Conservation (phyloP, 208 protist genomes). For the Trypanosoma theileri region DNA sequence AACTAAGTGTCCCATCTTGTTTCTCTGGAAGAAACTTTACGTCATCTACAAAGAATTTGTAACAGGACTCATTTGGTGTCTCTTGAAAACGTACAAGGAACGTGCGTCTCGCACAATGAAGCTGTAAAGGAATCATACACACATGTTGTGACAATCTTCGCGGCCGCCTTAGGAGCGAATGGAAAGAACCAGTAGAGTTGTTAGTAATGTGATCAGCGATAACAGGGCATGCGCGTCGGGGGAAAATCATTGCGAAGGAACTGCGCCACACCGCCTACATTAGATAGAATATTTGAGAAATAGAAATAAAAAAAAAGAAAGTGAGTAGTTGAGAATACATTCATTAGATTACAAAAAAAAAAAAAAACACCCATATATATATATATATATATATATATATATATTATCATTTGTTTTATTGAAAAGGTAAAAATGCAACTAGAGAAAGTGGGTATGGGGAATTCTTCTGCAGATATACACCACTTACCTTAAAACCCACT, state of each 20-base stretch:
- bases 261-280: no score
- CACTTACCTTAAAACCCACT: no score
- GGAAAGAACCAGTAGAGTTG: neutral
- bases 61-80: slow-evolving; percentile 83
- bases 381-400: slow-evolving; percentile 10
- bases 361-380: neutral
- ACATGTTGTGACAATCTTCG: neutral
- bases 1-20: slow-evolving; percentile 54
- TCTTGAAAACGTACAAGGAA: slow-evolving; percentile 81
- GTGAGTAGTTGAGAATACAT: neutral
- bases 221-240: neutral
- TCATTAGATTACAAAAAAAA: neutral
- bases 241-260: no score
- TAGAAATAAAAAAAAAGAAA: slow-evolving; percentile 6
- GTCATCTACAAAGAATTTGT: slow-evolving; percentile 82
- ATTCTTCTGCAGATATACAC: no score
- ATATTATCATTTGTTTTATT: neutral
- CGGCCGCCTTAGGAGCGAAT: neutral
- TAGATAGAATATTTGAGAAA: slow-evolving; percentile 1
- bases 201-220: neutral
- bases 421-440: neutral
- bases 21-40: slow-evolving; percentile 57
- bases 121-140: neutral
- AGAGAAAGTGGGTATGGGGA: no score
- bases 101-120: slow-evolving; percentile 8